A percentile compares a stretch with the other conserved stretches of the same genome.
These are phyloP conservation scores for Penicillium sp. DNA, from an alignment of 2,329 filamentous ascomycete species.

Conservation along the genomic window DNA sequence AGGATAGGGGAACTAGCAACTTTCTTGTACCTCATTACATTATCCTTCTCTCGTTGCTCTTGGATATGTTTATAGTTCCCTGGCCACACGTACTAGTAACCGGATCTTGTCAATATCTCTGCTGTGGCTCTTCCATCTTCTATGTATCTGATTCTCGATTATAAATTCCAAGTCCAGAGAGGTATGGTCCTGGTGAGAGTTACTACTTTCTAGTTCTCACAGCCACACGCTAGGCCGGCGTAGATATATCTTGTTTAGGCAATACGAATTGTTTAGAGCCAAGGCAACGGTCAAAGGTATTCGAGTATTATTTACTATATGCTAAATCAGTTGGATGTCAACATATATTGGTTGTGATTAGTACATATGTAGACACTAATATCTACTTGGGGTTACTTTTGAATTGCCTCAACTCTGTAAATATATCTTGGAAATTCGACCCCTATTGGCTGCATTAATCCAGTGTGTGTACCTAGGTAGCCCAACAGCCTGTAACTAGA, in stretches of 20 bases:
- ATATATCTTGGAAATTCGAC: neutral
- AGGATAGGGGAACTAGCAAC: neutral
- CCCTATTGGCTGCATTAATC: neutral
- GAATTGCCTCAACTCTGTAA: neutral
- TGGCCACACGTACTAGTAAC: neutral
- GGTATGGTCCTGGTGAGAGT: neutral
- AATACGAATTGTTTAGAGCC: neutral
- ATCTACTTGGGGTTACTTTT: neutral
- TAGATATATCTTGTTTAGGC: neutral
- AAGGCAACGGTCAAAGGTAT: no score
- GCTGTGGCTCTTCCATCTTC: neutral
- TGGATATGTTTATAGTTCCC: neutral
- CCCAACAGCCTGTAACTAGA: no score
- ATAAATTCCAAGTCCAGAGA: neutral
- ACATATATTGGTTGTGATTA: no score
- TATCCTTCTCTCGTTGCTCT: neutral
- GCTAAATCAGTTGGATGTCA: no score
- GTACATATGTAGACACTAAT: no score
- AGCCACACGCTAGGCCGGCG: neutral
- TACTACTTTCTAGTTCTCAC: neutral
- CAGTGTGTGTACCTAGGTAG: no score
- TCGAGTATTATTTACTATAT: no score
- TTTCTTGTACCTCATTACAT: slow-evolving; percentile 7
- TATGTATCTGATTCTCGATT: neutral
- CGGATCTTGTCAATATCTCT: neutral